Evolutionary conservation across 2,329 filamentous ascomycete genomes (phyloP).

Genomic region (Ceratocystis alfenasii): DNA sequence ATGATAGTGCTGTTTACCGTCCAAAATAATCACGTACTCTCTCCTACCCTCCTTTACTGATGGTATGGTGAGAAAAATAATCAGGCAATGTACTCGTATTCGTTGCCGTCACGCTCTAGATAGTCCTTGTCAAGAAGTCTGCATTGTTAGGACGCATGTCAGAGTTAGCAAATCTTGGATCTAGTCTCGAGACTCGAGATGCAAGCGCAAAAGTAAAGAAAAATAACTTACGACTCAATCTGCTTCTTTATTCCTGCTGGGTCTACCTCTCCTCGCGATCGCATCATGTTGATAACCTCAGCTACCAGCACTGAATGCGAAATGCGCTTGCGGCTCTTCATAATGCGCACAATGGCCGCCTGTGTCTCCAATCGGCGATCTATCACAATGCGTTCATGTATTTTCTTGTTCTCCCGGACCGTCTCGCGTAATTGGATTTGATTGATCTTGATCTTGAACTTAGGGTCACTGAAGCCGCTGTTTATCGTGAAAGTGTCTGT

Average conservation of each 20-base stretch:
- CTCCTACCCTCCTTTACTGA: neutral
- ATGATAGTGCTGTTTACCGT: neutral
- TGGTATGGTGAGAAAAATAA: neutral
- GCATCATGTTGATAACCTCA: slow-evolving; percentile 85
- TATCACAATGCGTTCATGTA: slow-evolving; percentile 75
- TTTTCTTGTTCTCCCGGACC: slow-evolving; percentile 85
- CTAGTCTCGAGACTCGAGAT: neutral
- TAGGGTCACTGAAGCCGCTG: slow-evolving; percentile 60
- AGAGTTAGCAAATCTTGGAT: slow-evolving; percentile 25
- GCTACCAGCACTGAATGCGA: slow-evolving; percentile 75
- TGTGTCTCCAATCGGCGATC: slow-evolving; percentile 95
- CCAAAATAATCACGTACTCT: neutral
- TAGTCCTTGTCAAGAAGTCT: slow-evolving; percentile 91
- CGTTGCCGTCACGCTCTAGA: slow-evolving; percentile 63
- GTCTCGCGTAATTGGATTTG: slow-evolving; percentile 69
- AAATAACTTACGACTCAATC: slow-evolving; percentile 66
- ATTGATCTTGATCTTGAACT: slow-evolving; percentile 93
- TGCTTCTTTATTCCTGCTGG: slow-evolving; percentile 87
- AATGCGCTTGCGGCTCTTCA: slow-evolving; percentile 88
- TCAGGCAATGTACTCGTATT: slow-evolving; percentile 60
- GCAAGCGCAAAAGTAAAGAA: neutral
- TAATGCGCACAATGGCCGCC: slow-evolving; percentile 88
- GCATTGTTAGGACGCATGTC: neutral
- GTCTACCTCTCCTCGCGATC: slow-evolving; percentile 73
- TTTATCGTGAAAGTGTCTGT: slow-evolving; percentile 84